Evolutionary conservation across 2,329 filamentous ascomycete genomes (phyloP).

Genomic region (Penicillium sp.): DNA sequence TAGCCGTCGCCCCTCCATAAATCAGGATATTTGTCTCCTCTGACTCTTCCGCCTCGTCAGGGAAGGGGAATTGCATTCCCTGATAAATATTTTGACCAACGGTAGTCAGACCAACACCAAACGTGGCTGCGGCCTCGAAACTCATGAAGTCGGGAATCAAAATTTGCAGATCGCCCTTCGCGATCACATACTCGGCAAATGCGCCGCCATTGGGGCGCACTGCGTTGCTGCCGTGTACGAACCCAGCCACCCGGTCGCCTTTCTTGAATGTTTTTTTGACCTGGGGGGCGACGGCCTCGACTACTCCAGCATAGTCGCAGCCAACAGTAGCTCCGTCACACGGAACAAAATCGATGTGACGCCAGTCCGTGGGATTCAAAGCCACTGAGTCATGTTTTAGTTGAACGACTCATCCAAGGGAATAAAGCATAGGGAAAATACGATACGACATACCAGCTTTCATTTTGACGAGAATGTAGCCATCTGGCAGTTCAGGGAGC

Average conservation of each 20-base stretch:
- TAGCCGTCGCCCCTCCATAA: slow-evolving; percentile 41
- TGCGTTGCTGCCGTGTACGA: slow-evolving; percentile 47
- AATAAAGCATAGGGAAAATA: not conserved
- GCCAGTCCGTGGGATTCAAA: slow-evolving; percentile 45
- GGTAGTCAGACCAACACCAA: slow-evolving; percentile 53
- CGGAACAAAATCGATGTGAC: slow-evolving; percentile 35
- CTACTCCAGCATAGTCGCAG: slow-evolving; percentile 52
- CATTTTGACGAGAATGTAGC: slow-evolving; percentile 54
- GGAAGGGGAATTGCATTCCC: slow-evolving; percentile 27
- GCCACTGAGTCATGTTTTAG: slow-evolving; percentile 38
- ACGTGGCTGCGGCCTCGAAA: slow-evolving; percentile 52
- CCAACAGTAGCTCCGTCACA: slow-evolving; percentile 44
- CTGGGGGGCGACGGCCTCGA: slow-evolving; percentile 27
- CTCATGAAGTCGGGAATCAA: slow-evolving; percentile 48
- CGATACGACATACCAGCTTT: slow-evolving; percentile 13
- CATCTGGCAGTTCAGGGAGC: slow-evolving; percentile 43
- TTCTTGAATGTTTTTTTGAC: slow-evolving; percentile 41
- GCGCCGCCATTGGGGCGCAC: slow-evolving; percentile 47
- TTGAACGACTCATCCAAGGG: not conserved
- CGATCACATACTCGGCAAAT: slow-evolving; percentile 54
- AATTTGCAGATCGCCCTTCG: slow-evolving; percentile 50
- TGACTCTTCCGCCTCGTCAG: slow-evolving; percentile 6
- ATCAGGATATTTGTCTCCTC: slow-evolving; percentile 17
- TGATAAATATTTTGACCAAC: slow-evolving; percentile 48
- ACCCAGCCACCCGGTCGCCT: slow-evolving; percentile 54